Percentiles rank a stretch among this genome's conserved stretches.
These are phyloP conservation scores for Leccinum angustisporum DNA, from an alignment of 1,284 basidiomycete species.

Conservation along the genomic window DNA sequence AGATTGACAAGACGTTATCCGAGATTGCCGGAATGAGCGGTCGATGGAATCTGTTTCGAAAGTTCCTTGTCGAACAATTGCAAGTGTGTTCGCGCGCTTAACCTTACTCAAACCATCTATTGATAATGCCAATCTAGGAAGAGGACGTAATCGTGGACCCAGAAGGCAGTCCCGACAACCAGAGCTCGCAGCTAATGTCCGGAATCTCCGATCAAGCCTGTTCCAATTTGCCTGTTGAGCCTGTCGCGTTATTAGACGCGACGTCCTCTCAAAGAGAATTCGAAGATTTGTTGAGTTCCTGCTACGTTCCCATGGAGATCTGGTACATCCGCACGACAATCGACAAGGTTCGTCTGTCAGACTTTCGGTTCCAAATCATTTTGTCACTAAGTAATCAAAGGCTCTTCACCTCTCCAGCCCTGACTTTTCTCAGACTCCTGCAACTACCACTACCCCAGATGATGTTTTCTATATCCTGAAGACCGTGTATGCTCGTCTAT, in stretches of 20 bases:
- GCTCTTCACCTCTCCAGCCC: slow-evolving; percentile 69
- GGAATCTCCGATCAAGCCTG: not conserved
- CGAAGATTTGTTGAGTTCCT: slow-evolving; percentile 66
- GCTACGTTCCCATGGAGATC: slow-evolving; percentile 86
- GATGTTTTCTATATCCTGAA: slow-evolving; percentile 95
- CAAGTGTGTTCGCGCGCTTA: slow-evolving; percentile 40
- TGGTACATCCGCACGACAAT: slow-evolving; percentile 91
- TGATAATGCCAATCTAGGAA: slow-evolving; percentile 19
- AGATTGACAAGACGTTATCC: slow-evolving; percentile 85
- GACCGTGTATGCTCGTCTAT: slow-evolving; percentile 69
- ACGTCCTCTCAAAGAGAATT: slow-evolving; percentile 63
- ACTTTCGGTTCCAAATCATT: not conserved
- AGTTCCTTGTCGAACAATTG: slow-evolving; percentile 79
- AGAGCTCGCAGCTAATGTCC: not conserved
- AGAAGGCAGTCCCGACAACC: not conserved
- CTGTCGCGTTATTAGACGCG: slow-evolving; percentile 38
- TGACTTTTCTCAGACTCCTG: slow-evolving; percentile 65
- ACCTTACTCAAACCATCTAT: not conserved
- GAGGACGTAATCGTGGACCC: slow-evolving; percentile 15
- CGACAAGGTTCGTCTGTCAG: slow-evolving; percentile 64
- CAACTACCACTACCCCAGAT: slow-evolving; percentile 78
- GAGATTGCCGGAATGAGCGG: slow-evolving; percentile 89
- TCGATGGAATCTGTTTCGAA: slow-evolving; percentile 88
- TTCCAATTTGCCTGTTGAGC: slow-evolving; percentile 9
- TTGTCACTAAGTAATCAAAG: slow-evolving; percentile 35